A percentile compares a stretch with the other conserved stretches of the same genome.
phyloP scores from a whole-genome alignment of 2,329 filamentous ascomycete genomes.

The Fusarium begoniae region DNA sequence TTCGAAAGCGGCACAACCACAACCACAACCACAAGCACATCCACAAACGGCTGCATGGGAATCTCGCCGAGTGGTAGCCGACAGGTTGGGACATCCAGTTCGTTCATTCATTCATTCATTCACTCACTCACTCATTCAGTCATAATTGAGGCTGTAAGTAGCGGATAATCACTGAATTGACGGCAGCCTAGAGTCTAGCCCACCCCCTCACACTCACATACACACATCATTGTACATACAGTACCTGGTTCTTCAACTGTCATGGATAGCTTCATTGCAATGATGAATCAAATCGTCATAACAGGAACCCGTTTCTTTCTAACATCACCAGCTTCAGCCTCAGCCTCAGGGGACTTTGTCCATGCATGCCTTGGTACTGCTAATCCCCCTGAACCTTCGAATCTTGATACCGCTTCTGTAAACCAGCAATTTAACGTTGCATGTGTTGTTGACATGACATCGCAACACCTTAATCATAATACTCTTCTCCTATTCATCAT shows the following conservation, averaged over 20 bases:
- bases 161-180: conserved; percentile 4
- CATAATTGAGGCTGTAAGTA: conserved; percentile 22
- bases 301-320: not conserved
- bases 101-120: not conserved
- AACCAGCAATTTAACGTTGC: not conserved
- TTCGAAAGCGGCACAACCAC: not conserved
- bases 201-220: not conserved
- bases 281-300: not conserved
- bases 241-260: not conserved
- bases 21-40: not conserved
- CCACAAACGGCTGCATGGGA: conserved; percentile 21
- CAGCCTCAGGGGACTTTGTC: conserved; percentile 22
- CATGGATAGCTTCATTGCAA: not conserved
- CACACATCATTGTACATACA: not conserved
- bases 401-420: conserved; percentile 18
- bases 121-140: not conserved
- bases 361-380: not conserved
- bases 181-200: not conserved
- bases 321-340: conserved; percentile 2
- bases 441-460: not conserved
- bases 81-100: conserved; percentile 22
- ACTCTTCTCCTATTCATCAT: not conserved
- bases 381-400: conserved; percentile 3
- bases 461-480: conserved; percentile 3
- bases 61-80: conserved; percentile 38